These are phyloP conservation scores for Pistacia atlantica DNA, from an alignment of 345 rosid species.

Conservation along the genomic window DNA sequence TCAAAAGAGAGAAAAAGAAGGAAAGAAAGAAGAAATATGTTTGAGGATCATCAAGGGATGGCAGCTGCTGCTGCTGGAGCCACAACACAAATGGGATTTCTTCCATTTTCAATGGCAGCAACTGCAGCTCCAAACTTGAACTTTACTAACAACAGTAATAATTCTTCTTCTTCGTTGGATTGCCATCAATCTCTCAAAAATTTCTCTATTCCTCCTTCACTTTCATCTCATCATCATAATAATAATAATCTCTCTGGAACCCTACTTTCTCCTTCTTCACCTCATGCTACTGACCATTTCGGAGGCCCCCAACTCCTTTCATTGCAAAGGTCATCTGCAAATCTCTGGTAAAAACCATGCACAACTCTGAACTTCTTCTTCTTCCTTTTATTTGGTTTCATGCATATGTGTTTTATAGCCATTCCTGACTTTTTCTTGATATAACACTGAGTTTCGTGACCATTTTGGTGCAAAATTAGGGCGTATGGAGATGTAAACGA, in stretches of 20 bases:
- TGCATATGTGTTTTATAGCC: not conserved
- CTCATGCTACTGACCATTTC: conserved; percentile 27
- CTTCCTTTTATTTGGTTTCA: not conserved
- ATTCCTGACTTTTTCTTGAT: not conserved
- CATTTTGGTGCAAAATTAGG: conserved; percentile 28
- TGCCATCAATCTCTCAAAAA: conserved; percentile 44
- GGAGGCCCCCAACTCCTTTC: conserved; percentile 56
- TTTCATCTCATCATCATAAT: not conserved
- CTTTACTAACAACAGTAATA: not conserved
- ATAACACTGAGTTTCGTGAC: not conserved
- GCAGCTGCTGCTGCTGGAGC: conserved; percentile 26
- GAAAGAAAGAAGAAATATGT: conserved; percentile 23
- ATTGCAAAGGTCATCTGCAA: conserved; percentile 57
- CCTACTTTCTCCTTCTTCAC: conserved; percentile 49
- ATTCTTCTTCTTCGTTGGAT: conserved; percentile 26
- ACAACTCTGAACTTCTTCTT: not conserved
- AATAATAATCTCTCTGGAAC: conserved; percentile 47
- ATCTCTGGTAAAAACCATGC: conserved; percentile 61
- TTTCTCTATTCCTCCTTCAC: conserved; percentile 29
- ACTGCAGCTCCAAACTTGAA: conserved; percentile 32
- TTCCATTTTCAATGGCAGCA: conserved; percentile 33
- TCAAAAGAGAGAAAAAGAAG: conserved; percentile 27
- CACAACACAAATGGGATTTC: conserved; percentile 59
- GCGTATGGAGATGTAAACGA: conserved; percentile 57
- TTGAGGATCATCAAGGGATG: conserved; percentile 44